phyloP scores from a whole-genome alignment of 352 stramenopile genomes.

The Globisporangium perplexum region DNA sequence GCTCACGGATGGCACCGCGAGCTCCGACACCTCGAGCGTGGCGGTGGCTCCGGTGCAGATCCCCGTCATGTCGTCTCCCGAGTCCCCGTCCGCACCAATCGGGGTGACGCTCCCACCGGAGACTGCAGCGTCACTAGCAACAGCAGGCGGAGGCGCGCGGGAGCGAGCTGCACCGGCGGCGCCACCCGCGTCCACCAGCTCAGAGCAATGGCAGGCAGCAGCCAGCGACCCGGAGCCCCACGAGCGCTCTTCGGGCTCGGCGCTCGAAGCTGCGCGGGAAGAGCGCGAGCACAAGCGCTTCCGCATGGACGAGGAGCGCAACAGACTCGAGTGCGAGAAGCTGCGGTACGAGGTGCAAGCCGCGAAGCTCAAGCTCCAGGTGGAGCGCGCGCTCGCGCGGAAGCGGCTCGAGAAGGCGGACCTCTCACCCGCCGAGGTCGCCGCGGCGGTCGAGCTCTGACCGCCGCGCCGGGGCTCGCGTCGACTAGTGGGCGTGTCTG shows the following conservation, averaged over 20 bases:
- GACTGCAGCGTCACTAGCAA: neutral
- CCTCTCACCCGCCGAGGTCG: conserved; percentile 32
- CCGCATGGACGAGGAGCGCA: conserved; percentile 51
- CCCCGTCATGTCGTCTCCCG: neutral
- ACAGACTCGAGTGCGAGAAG: conserved; percentile 59
- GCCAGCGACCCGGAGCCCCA: conserved; percentile 23
- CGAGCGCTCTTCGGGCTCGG: conserved; percentile 44
- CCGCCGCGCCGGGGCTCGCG: neutral
- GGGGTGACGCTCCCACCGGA: neutral
- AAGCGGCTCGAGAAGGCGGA: conserved; percentile 49
- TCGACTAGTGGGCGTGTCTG: neutral
- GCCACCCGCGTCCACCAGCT: neutral
- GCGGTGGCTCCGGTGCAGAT: neutral
- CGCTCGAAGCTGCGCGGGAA: conserved; percentile 49
- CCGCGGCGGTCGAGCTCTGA: conserved; percentile 13
- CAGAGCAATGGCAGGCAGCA: conserved; percentile 16
- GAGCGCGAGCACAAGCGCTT: conserved; percentile 59
- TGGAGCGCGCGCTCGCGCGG: conserved; percentile 45
- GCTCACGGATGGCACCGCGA: neutral
- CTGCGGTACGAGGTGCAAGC: conserved; percentile 52
- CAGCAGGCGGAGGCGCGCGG: neutral
- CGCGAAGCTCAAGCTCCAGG: conserved; percentile 38
- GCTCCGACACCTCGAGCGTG: neutral
- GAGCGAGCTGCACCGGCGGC: neutral
- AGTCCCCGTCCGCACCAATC: neutral